Percentiles rank a stretch among this genome's conserved stretches.
phyloP scores from a whole-genome alignment of 257 asterid genomes.

The Thymus quinquecostatus region DNA sequence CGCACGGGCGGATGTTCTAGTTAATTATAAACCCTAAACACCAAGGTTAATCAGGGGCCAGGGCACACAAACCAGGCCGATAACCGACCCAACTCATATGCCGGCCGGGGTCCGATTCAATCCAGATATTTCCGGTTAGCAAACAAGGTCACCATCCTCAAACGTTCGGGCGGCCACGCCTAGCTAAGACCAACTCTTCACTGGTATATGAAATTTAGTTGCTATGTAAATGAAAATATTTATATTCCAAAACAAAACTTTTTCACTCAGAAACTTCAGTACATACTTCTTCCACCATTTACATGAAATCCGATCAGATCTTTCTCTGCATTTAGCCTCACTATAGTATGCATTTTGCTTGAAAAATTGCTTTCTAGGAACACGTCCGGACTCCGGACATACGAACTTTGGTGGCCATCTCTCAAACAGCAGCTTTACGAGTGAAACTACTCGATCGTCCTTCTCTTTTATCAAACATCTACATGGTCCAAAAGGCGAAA shows the following conservation, averaged over 20 bases:
- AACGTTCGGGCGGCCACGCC: no score
- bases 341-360: constrained; percentile 50
- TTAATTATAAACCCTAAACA: no score
- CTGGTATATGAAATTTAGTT: background rate
- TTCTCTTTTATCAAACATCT: constrained; percentile 38
- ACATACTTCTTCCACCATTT: constrained; percentile 44
- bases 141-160: no score
- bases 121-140: no score
- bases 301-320: constrained; percentile 50
- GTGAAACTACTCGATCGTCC: background rate
- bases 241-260: background rate
- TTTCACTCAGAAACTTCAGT: background rate
- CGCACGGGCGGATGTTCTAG: no score
- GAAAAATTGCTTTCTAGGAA: constrained; percentile 12
- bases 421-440: constrained; percentile 21
- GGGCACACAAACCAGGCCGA: no score
- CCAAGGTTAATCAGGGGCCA: no score
- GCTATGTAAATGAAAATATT: background rate
- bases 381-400: background rate
- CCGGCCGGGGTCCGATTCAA: no score
- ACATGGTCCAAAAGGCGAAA: constrained; percentile 24
- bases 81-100: no score
- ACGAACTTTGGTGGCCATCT: constrained; percentile 19
- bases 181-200: background rate
- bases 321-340: constrained; percentile 56